Evolutionary conservation across 192 early-diverging fungal species (phyloP), one percentile per base, ranked within the genome.

Genomic region (Coemansia sp.): DNA sequence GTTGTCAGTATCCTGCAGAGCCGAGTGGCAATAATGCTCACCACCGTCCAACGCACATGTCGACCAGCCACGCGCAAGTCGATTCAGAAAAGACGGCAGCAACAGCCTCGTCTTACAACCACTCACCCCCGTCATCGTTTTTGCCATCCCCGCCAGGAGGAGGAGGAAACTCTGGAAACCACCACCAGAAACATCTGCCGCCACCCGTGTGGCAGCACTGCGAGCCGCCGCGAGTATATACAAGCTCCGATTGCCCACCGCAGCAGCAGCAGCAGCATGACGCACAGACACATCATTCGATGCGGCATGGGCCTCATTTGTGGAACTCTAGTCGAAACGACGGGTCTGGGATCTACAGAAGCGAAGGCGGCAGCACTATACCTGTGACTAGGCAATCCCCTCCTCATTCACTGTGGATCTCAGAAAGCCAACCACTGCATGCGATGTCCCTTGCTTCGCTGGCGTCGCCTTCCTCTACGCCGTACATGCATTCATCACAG

Each of bases 161-260:
- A n/a, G n/a, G n/a, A n/a, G n/a, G 60, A 15, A 13, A 53, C 15
- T n/a, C 60, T 27, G 31, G 31, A 1, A 20, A 6, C 19, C 45
- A 25, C 6, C 14, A 48, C 45, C 45, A 48, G 14, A 48, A 48
- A 40, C 68, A 53, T 6, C 29, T 22, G 6, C 55, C 45, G 42
- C 70, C 64, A n/a, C 70, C 75, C 2, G 62, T 72, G 15, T 78
- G 75, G 75, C 75, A 78, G 54, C 75, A 72, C 58, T 64, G 53
- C 58, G 69, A 71, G 47, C 36, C 75, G 22, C 75, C 75, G 14
- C 9, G 52, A 17, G 29, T 56, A 33, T 31, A 36, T 58, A n/a
- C 67, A 68, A 34, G 57, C 60, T 4, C 31, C 20, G 3, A 50
- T 15, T 15, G 14, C 31, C n/a, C 25, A 29, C 50, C 29, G 13